Percentiles rank a stretch among this genome's conserved stretches.
phyloP scores from a whole-genome alignment of 495 filamentous ascomycete genomes.

The Aspergillus nidulans region DNA sequence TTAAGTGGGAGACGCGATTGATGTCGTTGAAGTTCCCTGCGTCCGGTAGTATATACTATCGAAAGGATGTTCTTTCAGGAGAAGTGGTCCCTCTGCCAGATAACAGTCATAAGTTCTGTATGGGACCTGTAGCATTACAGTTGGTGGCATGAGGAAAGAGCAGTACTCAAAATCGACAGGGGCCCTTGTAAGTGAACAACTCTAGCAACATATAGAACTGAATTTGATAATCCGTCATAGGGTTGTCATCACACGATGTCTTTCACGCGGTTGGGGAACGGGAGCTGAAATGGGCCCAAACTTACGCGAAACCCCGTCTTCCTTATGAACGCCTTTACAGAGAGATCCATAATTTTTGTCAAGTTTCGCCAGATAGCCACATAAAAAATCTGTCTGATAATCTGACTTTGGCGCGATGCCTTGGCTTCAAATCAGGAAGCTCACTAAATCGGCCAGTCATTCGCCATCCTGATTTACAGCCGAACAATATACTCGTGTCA shows the following conservation, averaged over 20 bases:
- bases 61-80: conserved; percentile 7
- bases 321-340: conserved; percentile 22
- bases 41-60: conserved; percentile 31
- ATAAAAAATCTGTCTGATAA: conserved; percentile 20
- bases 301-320: conserved; percentile 16
- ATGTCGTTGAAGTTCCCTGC: conserved; percentile 25
- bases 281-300: conserved; percentile 16
- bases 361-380: conserved; percentile 16
- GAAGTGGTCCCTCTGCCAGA: conserved; percentile 3
- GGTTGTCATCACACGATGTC: conserved; percentile 13
- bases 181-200: conserved; percentile 26
- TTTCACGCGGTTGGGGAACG: conserved; percentile 20
- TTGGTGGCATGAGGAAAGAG: conserved; percentile 27
- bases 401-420: conserved; percentile 10
- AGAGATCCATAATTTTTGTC: conserved; percentile 15
- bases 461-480: conserved; percentile 31
- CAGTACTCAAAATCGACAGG: conserved; percentile 13
- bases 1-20: conserved; percentile 24
- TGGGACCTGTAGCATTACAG: conserved; percentile 27
- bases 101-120: conserved; percentile 20
- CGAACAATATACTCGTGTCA: conserved; percentile 31
- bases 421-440: conserved; percentile 13
- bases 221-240: not conserved
- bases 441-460: conserved; percentile 23
- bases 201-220: not conserved